A percentile compares a stretch with the other conserved stretches of the same genome.
These are phyloP conservation scores for Phytopythium montanum DNA, from an alignment of 352 stramenopile species.

Conservation along the genomic window DNA sequence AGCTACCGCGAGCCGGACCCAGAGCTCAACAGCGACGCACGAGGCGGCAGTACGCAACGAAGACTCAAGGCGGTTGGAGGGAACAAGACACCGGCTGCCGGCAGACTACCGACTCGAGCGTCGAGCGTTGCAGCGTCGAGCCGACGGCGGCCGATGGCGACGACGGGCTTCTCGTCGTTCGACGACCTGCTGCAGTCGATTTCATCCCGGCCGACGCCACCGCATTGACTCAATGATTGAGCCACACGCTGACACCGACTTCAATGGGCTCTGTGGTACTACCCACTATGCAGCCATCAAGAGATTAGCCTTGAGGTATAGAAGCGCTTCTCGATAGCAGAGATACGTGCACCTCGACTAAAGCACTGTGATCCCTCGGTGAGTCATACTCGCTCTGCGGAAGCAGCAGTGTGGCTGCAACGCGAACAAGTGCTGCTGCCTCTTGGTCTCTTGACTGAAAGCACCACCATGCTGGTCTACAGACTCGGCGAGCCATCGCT, in stretches of 20 bases:
- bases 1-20: conserved; percentile 20
- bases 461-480: too few relatives aligned
- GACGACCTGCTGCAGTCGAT: conserved; percentile 23
- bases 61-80: not conserved
- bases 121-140: not conserved
- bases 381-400: too few relatives aligned
- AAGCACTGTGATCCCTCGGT: too few relatives aligned
- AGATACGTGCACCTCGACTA: not conserved
- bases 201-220: not conserved
- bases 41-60: not conserved
- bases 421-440: too few relatives aligned
- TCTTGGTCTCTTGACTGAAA: too few relatives aligned
- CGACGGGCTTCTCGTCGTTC: conserved; percentile 12
- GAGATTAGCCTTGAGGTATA: too few relatives aligned
- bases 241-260: too few relatives aligned
- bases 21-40: conserved; percentile 12
- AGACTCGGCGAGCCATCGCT: too few relatives aligned
- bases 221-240: not conserved
- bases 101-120: not conserved
- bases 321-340: not conserved
- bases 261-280: too few relatives aligned
- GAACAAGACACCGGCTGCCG: not conserved
- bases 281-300: too few relatives aligned
- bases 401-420: too few relatives aligned
- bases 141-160: not conserved